Conservation (phyloP, 2,329 filamentous ascomycete species). For the Fusarium equiseti region DNA sequence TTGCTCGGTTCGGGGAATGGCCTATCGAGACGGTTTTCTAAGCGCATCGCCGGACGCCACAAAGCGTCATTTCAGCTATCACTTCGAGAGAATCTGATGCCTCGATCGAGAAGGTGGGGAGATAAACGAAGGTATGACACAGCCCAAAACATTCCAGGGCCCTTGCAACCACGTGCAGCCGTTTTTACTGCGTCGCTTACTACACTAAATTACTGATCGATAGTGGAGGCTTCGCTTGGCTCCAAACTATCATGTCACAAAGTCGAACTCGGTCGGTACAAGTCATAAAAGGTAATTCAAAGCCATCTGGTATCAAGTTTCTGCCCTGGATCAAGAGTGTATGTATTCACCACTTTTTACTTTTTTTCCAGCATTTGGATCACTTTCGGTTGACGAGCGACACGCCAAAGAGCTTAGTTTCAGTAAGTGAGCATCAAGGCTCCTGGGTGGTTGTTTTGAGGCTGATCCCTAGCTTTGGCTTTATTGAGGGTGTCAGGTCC, state of each 20-base stretch:
- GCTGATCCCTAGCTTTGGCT: not conserved
- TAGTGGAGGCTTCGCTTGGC: no score
- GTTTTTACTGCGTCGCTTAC: not conserved
- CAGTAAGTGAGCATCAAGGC: not conserved
- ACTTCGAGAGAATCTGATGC: not conserved
- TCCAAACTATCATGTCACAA: not conserved
- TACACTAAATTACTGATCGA: not conserved
- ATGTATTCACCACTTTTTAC: not conserved
- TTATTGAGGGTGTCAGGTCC: not conserved
- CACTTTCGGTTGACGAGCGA: not conserved
- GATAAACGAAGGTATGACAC: not conserved
- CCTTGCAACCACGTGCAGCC: constrained; percentile 1
- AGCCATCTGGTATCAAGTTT: not conserved
- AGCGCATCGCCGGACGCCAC: not conserved
- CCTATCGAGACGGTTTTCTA: not conserved
- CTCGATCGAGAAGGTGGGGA: not conserved
- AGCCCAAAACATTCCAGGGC: not conserved
- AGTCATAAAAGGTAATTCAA: not conserved
- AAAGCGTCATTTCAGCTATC: not conserved
- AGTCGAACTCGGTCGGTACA: not conserved
- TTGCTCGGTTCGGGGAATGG: not conserved
- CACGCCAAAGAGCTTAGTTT: not conserved
- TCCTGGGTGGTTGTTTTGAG: not conserved
- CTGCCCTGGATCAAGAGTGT: not conserved
- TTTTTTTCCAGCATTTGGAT: not conserved